Percentiles rank a stretch among this genome's conserved stretches.
Evolutionary conservation across 192 early-diverging fungal species (phyloP).

Genomic region (Backusella tuberculispora): DNA sequence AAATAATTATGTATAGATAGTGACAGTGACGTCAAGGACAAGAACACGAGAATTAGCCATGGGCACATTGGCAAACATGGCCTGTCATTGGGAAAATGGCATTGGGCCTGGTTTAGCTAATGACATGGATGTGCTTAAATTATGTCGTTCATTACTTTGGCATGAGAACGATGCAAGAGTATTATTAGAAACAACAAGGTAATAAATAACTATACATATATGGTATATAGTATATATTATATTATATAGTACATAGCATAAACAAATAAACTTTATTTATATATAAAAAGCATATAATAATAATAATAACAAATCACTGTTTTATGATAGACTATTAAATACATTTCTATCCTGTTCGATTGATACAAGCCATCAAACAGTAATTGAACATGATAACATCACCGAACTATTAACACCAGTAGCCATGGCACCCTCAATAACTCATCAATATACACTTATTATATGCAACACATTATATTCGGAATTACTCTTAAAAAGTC

Average conservation of each 20-base stretch:
- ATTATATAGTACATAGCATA: background rate
- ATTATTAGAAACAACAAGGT: slow-evolving; percentile 35
- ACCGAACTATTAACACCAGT: slow-evolving; percentile 24
- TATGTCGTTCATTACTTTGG: slow-evolving; percentile 32
- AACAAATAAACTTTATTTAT: background rate
- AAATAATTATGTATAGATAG: slow-evolving; percentile 22
- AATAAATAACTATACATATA: background rate
- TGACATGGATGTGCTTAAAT: slow-evolving; percentile 35
- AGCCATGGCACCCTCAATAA: slow-evolving; percentile 20
- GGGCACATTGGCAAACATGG: slow-evolving; percentile 43
- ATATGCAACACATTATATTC: slow-evolving; percentile 36
- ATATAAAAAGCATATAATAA: background rate
- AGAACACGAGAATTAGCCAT: slow-evolving; percentile 41
- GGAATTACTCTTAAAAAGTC: slow-evolving; percentile 30
- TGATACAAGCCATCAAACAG: slow-evolving; percentile 27
- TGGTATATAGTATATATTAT: background rate
- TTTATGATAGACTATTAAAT: slow-evolving; percentile 21
- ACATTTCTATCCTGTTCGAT: slow-evolving; percentile 31
- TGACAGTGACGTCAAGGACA: slow-evolving; percentile 31
- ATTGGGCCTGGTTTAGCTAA: slow-evolving; percentile 27
- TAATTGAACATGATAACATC: slow-evolving; percentile 30
- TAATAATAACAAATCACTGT: background rate
- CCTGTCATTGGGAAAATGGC: slow-evolving; percentile 38
- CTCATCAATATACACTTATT: slow-evolving; percentile 38
- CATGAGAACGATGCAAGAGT: slow-evolving; percentile 36